Conservation (phyloP, 2,329 filamentous ascomycete species). For the Fusarium sp. region DNA sequence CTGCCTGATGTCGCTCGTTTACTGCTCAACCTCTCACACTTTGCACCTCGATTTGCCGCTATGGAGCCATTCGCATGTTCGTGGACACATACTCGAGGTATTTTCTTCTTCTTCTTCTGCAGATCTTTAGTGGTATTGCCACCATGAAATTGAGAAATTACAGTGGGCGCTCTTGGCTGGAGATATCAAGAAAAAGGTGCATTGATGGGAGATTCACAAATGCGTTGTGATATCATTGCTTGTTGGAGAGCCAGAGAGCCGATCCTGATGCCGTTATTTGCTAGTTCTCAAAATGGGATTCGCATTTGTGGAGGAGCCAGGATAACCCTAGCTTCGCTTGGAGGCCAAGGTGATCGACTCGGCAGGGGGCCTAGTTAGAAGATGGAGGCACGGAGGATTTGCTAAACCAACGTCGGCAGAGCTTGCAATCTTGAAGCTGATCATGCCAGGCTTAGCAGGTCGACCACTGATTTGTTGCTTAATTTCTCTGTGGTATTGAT, state of each 20-base stretch:
- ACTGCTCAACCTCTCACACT: slow-evolving; percentile 30
- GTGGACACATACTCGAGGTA: slow-evolving; percentile 34
- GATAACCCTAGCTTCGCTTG: slow-evolving; percentile 42
- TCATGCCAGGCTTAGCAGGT: slow-evolving; percentile 8
- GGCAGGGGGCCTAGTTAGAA: slow-evolving; percentile 36
- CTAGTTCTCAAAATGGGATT: slow-evolving; percentile 36
- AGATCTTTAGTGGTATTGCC: slow-evolving; percentile 30
- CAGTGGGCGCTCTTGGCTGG: slow-evolving; percentile 13
- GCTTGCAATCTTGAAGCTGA: slow-evolving; percentile 20
- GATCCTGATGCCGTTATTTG: slow-evolving; percentile 37
- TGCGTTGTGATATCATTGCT: slow-evolving; percentile 27
- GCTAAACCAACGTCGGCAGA: slow-evolving; percentile 42
- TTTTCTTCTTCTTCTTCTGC: slow-evolving; percentile 18
- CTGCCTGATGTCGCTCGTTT: slow-evolving; percentile 35
- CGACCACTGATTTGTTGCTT: slow-evolving; percentile 1
- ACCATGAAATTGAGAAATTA: slow-evolving; percentile 19
- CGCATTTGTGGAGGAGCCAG: slow-evolving; percentile 44
- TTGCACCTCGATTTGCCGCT: slow-evolving; percentile 37
- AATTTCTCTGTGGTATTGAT: not conserved
- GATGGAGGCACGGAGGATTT: slow-evolving; percentile 42
- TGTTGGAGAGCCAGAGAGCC: slow-evolving; percentile 31
- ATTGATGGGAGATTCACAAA: slow-evolving; percentile 15
- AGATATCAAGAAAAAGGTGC: slow-evolving; percentile 8
- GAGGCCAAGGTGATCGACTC: slow-evolving; percentile 39
- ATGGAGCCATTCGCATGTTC: slow-evolving; percentile 35